phyloP scores from a whole-genome alignment of 176 grass and related monocot species.

The Rhynchospora breviuscula region DNA sequence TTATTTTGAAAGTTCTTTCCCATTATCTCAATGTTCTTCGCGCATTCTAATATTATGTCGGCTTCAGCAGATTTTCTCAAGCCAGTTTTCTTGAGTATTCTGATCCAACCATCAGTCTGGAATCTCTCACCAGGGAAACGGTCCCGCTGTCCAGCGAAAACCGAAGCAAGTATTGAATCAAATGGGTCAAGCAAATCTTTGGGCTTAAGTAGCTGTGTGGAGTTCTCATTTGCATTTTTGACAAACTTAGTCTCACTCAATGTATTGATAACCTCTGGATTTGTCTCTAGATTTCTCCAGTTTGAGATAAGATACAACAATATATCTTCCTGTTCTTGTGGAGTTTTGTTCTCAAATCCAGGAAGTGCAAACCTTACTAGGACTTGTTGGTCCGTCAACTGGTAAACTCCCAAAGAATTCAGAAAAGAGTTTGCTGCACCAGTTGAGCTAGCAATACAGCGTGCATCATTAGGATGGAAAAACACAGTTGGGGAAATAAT shows the following conservation, averaged over 20 bases:
- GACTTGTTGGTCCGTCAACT: slow-evolving; percentile 79
- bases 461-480: slow-evolving; percentile 69
- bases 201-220: slow-evolving; percentile 63
- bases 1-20: slow-evolving; percentile 51
- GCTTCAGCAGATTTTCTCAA: slow-evolving; percentile 66
- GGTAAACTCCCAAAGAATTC: slow-evolving; percentile 63
- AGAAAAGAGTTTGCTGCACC: slow-evolving; percentile 48
- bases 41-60: slow-evolving; percentile 83
- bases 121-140: slow-evolving; percentile 80
- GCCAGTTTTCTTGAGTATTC: slow-evolving; percentile 76
- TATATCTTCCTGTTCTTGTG: slow-evolving; percentile 82
- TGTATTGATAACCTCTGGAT: slow-evolving; percentile 50
- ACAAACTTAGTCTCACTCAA: slow-evolving; percentile 74
- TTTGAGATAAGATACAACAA: slow-evolving; percentile 71
- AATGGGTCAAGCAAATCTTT: slow-evolving; percentile 76
- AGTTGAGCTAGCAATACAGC: slow-evolving; percentile 55
- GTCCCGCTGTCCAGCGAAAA: slow-evolving; percentile 69
- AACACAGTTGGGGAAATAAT: slow-evolving; percentile 72
- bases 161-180: slow-evolving; percentile 69
- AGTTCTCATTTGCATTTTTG: slow-evolving; percentile 70
- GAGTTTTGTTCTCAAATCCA: slow-evolving; percentile 62
- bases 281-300: slow-evolving; percentile 83
- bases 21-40: slow-evolving; percentile 65
- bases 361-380: slow-evolving; percentile 89
- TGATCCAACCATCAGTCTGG: slow-evolving; percentile 73